These are phyloP conservation scores for Ceratocystis albifundus DNA, from an alignment of 2,329 filamentous ascomycete genomes.

Conservation along the genomic window DNA sequence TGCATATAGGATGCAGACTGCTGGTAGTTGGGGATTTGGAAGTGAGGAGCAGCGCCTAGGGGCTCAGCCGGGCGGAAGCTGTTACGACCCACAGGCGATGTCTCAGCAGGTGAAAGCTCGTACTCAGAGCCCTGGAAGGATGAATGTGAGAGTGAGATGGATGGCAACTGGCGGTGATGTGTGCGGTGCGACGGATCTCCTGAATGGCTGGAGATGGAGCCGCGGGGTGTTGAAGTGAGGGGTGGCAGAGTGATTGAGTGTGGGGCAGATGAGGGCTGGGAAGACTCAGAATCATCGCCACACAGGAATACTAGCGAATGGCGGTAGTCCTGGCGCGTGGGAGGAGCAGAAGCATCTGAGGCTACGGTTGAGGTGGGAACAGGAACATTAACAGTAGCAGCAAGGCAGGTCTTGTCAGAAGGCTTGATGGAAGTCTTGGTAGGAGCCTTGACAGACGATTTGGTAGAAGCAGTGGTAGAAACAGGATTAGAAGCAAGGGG, in stretches of 20 bases:
- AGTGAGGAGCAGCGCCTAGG: neutral
- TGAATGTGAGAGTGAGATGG: neutral
- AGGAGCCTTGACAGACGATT: no score
- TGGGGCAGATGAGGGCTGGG: neutral
- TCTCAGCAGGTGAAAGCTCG: neutral
- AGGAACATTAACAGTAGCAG: neutral
- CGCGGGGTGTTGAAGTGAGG: neutral
- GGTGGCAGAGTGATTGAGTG: neutral
- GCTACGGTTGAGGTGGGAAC: neutral
- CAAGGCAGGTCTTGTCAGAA: neutral
- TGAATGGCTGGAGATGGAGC: neutral
- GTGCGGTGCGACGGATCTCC: neutral
- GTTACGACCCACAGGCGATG: neutral
- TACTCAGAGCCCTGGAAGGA: constrained; percentile 8
- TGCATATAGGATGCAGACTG: neutral
- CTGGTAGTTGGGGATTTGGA: constrained; percentile 3
- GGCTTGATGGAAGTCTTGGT: no score
- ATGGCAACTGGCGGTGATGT: neutral
- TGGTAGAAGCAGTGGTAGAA: no score
- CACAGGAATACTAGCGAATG: constrained; percentile 3
- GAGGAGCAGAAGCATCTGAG: neutral
- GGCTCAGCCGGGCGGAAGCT: neutral
- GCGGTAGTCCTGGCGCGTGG: constrained; percentile 5
- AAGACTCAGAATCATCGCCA: neutral
- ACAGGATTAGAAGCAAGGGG: no score